Percentiles rank a stretch among this genome's conserved stretches.
phyloP scores from a whole-genome alignment of 2,329 filamentous ascomycete genomes.

The Neofusicoccum ribis region DNA sequence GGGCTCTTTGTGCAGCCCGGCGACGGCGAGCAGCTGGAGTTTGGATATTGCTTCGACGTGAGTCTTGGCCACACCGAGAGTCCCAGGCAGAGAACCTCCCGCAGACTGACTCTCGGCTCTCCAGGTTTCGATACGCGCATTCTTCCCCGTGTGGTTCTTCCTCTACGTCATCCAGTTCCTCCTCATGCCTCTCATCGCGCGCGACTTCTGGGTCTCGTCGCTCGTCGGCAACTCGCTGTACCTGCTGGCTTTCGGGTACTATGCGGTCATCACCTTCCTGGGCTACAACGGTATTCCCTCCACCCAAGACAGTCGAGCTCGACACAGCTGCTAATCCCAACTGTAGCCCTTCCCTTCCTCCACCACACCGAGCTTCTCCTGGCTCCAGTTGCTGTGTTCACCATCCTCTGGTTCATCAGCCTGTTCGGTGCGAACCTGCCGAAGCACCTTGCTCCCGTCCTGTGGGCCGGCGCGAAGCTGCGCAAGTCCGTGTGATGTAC shows the following conservation, averaged over 20 bases:
- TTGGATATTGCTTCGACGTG: slow-evolving; percentile 72
- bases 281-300: slow-evolving; percentile 59
- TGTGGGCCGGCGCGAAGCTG: slow-evolving; percentile 51
- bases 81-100: neutral
- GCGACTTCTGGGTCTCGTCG: slow-evolving; percentile 56
- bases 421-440: slow-evolving; percentile 54
- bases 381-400: slow-evolving; percentile 60
- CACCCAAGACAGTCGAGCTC: neutral
- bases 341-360: slow-evolving; percentile 61
- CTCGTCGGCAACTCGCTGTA: slow-evolving; percentile 68
- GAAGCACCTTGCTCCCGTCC: slow-evolving; percentile 51
- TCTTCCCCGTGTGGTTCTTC: slow-evolving; percentile 67
- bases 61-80: slow-evolving; percentile 24
- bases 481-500: slow-evolving; percentile 38
- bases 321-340: slow-evolving; percentile 20
- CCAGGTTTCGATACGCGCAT: slow-evolving; percentile 64
- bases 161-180: slow-evolving; percentile 68
- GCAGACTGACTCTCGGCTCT: neutral
- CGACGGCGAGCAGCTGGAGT: slow-evolving; percentile 62
- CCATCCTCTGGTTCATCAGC: slow-evolving; percentile 58
- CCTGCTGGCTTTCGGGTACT: slow-evolving; percentile 65
- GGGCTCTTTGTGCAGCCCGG: slow-evolving; percentile 60
- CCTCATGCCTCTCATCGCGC: slow-evolving; percentile 61
- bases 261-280: slow-evolving; percentile 68
- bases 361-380: slow-evolving; percentile 67